Conservation (phyloP, 148 eudicot species). For the Bassia scoparia region DNA sequence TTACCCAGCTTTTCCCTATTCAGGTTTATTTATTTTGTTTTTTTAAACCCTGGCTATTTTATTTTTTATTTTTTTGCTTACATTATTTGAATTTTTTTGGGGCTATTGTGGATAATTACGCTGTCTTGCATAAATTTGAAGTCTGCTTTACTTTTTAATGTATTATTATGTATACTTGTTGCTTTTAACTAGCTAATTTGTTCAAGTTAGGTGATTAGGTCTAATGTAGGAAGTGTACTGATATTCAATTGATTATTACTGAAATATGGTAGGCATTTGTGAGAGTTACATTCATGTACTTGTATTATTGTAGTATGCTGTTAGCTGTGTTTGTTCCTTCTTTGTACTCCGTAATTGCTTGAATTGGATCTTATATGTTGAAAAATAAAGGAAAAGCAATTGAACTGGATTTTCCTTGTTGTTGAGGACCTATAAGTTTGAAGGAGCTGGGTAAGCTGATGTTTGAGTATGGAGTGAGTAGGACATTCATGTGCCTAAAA, state of each 20-base stretch:
- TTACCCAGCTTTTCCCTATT: conserved; percentile 81
- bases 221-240: background rate
- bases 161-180: background rate
- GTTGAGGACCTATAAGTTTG: background rate
- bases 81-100: background rate
- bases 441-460: background rate
- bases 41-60: background rate
- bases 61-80: background rate
- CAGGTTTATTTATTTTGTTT: conserved; percentile 42
- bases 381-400: background rate
- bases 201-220: background rate
- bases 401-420: background rate
- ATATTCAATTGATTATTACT: background rate
- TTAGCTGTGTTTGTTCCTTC: background rate
- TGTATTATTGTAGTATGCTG: no score
- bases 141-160: background rate
- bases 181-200: background rate
- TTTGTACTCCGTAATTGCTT: background rate
- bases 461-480: no score
- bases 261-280: background rate
- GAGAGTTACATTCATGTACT: background rate
- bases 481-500: no score
- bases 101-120: background rate
- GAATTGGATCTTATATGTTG: background rate
- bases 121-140: background rate